Conservation (phyloP, 2,329 filamentous ascomycete genomes). For the Sarocladiaceae sp. region DNA sequence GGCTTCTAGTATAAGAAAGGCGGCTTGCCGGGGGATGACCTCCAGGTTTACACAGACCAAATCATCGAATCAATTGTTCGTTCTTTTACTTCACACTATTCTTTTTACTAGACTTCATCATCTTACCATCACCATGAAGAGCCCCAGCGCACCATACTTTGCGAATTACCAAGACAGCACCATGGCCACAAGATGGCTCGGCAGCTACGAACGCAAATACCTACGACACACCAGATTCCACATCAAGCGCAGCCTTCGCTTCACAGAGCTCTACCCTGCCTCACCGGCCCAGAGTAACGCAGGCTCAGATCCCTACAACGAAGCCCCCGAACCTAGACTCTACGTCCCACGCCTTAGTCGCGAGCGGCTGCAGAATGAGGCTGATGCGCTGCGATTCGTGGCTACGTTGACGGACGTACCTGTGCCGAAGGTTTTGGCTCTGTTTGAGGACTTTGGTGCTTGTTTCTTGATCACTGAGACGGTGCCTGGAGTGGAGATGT, state of each 20-base stretch:
- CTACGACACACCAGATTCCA: background rate
- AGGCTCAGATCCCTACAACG: background rate
- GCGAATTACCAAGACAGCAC: background rate
- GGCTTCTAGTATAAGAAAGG: no score
- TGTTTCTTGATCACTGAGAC: constrained; percentile 26
- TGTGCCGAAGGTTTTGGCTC: constrained; percentile 19
- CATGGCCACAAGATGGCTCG: background rate
- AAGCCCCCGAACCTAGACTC: constrained; percentile 11
- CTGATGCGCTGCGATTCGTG: constrained; percentile 21
- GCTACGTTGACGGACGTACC: constrained; percentile 22
- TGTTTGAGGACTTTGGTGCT: constrained; percentile 26
- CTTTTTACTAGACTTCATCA: background rate
- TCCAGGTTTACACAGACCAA: no score
- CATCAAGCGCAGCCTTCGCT: background rate
- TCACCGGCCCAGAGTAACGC: background rate
- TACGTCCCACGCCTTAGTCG: constrained; percentile 24
- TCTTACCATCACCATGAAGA: background rate
- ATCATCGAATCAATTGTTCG: no score
- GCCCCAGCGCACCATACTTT: background rate
- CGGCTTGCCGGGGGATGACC: no score
- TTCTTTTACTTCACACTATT: constrained; percentile 1
- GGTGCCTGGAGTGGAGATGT: constrained; percentile 25
- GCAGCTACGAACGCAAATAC: background rate
- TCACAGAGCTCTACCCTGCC: background rate
- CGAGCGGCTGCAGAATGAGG: constrained; percentile 26